Base-by-base conservation (phyloP, 441 rosid species). In the Populus tomentosa region DNA sequence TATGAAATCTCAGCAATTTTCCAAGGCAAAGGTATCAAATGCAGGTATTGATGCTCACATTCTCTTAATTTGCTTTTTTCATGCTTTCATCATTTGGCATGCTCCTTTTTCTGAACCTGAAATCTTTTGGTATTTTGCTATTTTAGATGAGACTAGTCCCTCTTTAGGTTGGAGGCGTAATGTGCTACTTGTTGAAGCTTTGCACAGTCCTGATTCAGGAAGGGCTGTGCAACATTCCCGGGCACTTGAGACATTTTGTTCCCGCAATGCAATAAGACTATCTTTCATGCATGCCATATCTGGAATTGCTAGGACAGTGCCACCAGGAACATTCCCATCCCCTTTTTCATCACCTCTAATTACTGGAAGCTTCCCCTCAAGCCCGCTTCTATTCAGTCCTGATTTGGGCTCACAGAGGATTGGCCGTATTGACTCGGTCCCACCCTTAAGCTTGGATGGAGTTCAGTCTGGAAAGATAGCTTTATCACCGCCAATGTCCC, bases 91-190 rank as follows among this genome's bases (percentile, higher is more conserved):
- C 4, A 33, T 61, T 67, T 67, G 46, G 30, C 40, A 69, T 82
- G 24, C 36, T 79, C 50, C 38, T n/a, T 82, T 75, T 26, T 9
- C 72, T 77, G 84, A 80, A 67, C 69, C 78, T 79, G 71, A 61
- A 72, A 26, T 62, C 72, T 76, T 73, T 66, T 73, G 75, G 66
- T 75, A 79, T 80, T 81, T 72, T 72, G 64, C 71, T 79, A 53
- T 71, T 1, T 46, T 83, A 89, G 97, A 81, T 82, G 97, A 82
- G 85, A 82, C 69, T 80, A 87, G 87, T 71, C 94, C 94, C 68
- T 88, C 90, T 69, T 81, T 96, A 74, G 99, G 99, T 73, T 94
- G 99, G 99, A 94, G 99, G 87, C 94, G 93, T 73, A 90, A 86
- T 77, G 93, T 92, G 53, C 84, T 96, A 77, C 99, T 96, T 65